Base-by-base conservation (phyloP, 768 basidiomycete species). In the Naematelia aurantialba region DNA sequence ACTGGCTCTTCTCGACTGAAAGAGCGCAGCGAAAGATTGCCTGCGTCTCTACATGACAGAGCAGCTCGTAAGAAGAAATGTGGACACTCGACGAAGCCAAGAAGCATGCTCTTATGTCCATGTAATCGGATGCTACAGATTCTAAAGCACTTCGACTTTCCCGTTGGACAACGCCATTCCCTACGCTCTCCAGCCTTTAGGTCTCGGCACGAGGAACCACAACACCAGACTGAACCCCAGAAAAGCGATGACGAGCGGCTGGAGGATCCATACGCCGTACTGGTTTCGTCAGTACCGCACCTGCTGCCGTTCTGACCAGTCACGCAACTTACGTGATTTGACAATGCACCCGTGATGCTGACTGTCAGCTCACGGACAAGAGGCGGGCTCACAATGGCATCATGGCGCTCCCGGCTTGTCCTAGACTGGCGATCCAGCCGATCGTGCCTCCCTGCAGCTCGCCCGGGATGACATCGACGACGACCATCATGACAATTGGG, bases 391-490 rank as follows among this genome's bases (percentile, higher is more conserved):
- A 71, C 69, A 78, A 79, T 1, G 79, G 79, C 67, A 79, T 76
- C 24, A 74, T 62, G 11, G 79, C 79, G 22, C 70, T 70, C 3
- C 79, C 79, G 3, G 67, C 72, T 55, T 78, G 74, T 21, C 79
- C 78, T 30, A 79, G 51, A 52, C 69, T 61, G 19, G 67, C 72
- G 13, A 78, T 75, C 68, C 70, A 78, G 0, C 77, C 81, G 44
- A 81, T 79, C n/a, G 78, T 73, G 44, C 83, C 84, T 0, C 81
- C 81, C 22, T 89, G 80, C 8, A 91, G 79, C 81, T 85, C 85
- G 5, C 81, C 80, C 4, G 89, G 90, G 8, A 92, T 75, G 53
- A 89, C 80, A 1, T 84, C 81, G 4, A 84, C 87, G 83, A 69
- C 80, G 1, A 81, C 81, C 22, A 70, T 65, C 57, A 78, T 73